Percentiles rank a stretch among this genome's conserved stretches.
Conservation (phyloP, 768 basidiomycete species). For the Suillus subaureus region DNA sequence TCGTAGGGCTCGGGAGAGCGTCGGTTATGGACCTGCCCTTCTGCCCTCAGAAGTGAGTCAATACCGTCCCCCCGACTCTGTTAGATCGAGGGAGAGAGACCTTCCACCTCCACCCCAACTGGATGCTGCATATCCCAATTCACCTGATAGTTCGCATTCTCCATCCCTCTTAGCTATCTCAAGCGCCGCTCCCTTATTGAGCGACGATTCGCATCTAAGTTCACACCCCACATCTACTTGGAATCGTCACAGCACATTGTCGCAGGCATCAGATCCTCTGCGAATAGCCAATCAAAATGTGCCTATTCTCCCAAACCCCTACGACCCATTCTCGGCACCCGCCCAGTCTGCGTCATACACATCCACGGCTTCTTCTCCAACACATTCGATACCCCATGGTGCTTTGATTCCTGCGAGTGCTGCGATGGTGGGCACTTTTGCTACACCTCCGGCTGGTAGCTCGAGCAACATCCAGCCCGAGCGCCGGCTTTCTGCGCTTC, state of each 20-base stretch:
- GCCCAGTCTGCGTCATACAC: conserved; percentile 7
- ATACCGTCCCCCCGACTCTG: conserved; percentile 9
- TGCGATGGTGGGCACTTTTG: conserved; percentile 50
- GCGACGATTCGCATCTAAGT: conserved; percentile 2
- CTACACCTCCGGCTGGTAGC: conserved; percentile 82
- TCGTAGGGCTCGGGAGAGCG: conserved; percentile 8
- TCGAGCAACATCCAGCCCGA: conserved; percentile 21
- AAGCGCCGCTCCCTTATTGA: conserved; percentile 2
- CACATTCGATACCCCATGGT: neutral
- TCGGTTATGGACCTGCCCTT: neutral
- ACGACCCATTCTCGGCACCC: conserved; percentile 13
- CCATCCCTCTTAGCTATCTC: conserved; percentile 6
- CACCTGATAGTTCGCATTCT: neutral
- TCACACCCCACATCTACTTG: conserved; percentile 9
- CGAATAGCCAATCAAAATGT: neutral
- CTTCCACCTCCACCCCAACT: conserved; percentile 5
- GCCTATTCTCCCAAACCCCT: conserved; percentile 11
- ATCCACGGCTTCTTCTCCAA: neutral
- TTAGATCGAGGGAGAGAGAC: neutral
- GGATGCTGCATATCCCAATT: neutral
- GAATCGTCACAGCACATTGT: conserved; percentile 10
- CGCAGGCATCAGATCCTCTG: conserved; percentile 5
- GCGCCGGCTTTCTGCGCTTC: conserved; percentile 11
- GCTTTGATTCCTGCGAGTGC: neutral
- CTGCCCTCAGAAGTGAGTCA: conserved; percentile 14